These are phyloP conservation scores for Neoboletus magnificus DNA, from an alignment of 768 basidiomycete genomes.

Conservation along the genomic window DNA sequence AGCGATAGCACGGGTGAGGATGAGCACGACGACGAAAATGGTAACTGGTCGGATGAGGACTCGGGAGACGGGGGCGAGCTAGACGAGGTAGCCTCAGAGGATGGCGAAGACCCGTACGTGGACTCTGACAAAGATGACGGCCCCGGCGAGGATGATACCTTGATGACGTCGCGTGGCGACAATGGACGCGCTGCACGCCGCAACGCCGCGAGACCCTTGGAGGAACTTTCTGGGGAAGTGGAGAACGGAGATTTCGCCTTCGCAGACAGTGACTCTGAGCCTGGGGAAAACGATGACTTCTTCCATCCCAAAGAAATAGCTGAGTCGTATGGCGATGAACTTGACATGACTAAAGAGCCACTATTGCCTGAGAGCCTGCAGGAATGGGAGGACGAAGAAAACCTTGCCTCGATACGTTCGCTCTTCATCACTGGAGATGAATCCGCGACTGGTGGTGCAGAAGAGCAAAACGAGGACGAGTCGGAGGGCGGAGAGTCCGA, in stretches of 20 bases:
- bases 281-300: constrained; percentile 62
- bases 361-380: constrained; percentile 50
- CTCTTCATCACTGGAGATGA: constrained; percentile 85
- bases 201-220: constrained; percentile 35
- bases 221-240: constrained; percentile 35
- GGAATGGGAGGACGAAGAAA: constrained; percentile 81
- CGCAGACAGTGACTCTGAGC: constrained; percentile 78
- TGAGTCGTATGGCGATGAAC: constrained; percentile 41
- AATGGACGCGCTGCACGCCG: constrained; percentile 53
- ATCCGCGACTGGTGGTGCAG: constrained; percentile 33
- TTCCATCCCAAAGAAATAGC: constrained; percentile 54
- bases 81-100: constrained; percentile 3
- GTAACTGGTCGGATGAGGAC: constrained; percentile 11
- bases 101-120: not conserved
- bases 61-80: not conserved
- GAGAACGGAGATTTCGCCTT: constrained; percentile 53
- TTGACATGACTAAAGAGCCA: constrained; percentile 69
- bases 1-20: constrained; percentile 36
- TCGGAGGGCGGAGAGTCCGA: constrained; percentile 36
- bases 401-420: constrained; percentile 80
- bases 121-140: not conserved
- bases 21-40: constrained; percentile 22
- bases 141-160: constrained; percentile 4
- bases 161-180: constrained; percentile 19
- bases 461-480: constrained; percentile 40